Percentiles rank a stretch among this genome's conserved stretches.
phyloP scores from a whole-genome alignment of 2,329 filamentous ascomycete genomes.

The Cercospora canescens region DNA sequence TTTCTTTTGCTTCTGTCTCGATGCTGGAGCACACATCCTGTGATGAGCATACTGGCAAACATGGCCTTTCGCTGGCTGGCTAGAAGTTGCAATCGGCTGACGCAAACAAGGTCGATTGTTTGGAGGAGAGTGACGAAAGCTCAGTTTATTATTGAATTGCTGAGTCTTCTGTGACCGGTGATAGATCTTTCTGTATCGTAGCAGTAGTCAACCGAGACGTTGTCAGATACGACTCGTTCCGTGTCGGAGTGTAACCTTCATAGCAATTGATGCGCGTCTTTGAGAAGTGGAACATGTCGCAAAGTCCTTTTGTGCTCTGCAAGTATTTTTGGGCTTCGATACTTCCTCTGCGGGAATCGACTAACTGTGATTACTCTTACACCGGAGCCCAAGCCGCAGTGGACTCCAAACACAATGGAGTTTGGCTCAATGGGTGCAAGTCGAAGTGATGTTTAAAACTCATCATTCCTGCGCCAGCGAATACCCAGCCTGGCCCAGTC shows the following conservation, averaged over 20 bases:
- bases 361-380: not conserved
- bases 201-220: not conserved
- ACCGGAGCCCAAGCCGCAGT: not conserved
- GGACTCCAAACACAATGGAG: too few species aligned
- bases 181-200: not conserved
- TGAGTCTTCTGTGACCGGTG: not conserved
- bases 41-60: not conserved
- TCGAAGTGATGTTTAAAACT: too few species aligned
- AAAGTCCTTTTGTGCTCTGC: not conserved
- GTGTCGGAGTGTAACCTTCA: not conserved
- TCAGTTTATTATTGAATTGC: not conserved
- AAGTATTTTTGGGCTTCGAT: not conserved
- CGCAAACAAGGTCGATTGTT: not conserved
- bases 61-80: not conserved
- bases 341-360: not conserved
- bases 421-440: too few species aligned
- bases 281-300: not conserved
- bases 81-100: not conserved
- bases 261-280: not conserved
- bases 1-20: not conserved
- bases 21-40: not conserved
- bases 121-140: not conserved
- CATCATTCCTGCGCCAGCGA: too few species aligned
- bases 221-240: not conserved
- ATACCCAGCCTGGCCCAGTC: too few species aligned